A percentile compares a stretch with the other conserved stretches of the same genome.
These are phyloP conservation scores for Sarocladiaceae sp. DNA, from an alignment of 2,329 filamentous ascomycete genomes.

Conservation along the genomic window DNA sequence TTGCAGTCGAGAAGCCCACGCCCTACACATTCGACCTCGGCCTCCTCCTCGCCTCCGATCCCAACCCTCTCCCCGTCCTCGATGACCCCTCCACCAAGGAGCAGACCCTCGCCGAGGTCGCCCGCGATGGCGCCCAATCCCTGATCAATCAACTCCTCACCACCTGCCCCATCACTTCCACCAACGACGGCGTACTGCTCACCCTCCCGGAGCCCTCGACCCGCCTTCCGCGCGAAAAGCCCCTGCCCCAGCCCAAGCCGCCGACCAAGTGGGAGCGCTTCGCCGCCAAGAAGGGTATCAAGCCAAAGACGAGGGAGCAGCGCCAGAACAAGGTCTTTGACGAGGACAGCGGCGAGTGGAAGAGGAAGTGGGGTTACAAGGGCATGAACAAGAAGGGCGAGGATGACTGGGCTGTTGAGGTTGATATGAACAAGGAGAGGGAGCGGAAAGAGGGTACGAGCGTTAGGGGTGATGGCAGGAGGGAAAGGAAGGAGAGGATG, in stretches of 20 bases:
- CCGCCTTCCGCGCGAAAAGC: slow-evolving; percentile 82
- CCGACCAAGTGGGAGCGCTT: slow-evolving; percentile 96
- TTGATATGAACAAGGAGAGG: slow-evolving; percentile 69
- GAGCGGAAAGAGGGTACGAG: slow-evolving; percentile 56
- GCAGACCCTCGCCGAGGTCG: slow-evolving; percentile 61
- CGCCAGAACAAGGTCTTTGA: slow-evolving; percentile 73
- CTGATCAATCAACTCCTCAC: slow-evolving; percentile 92
- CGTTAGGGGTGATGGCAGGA: slow-evolving; percentile 55
- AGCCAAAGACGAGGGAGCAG: slow-evolving; percentile 74
- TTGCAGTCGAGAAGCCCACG: slow-evolving; percentile 72
- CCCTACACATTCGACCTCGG: slow-evolving; percentile 92
- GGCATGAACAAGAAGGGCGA: slow-evolving; percentile 81
- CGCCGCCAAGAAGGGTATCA: slow-evolving; percentile 94
- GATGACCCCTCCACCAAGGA: slow-evolving; percentile 51
- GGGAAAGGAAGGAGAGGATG: slow-evolving; percentile 60
- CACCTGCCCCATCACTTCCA: slow-evolving; percentile 72
- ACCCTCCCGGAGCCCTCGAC: slow-evolving; percentile 66
- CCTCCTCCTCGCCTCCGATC: slow-evolving; percentile 77
- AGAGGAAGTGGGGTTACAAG: slow-evolving; percentile 91
- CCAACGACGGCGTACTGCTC: slow-evolving; percentile 66
- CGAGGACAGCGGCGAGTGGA: slow-evolving; percentile 79
- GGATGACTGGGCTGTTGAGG: slow-evolving; percentile 85
- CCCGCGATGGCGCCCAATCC: slow-evolving; percentile 84
- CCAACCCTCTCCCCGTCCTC: slow-evolving; percentile 71
- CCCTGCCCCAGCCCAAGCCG: slow-evolving; percentile 71